Evolutionary conservation across 2,329 filamentous ascomycete species (phyloP).

Genomic region (Clonostachys sp.): DNA sequence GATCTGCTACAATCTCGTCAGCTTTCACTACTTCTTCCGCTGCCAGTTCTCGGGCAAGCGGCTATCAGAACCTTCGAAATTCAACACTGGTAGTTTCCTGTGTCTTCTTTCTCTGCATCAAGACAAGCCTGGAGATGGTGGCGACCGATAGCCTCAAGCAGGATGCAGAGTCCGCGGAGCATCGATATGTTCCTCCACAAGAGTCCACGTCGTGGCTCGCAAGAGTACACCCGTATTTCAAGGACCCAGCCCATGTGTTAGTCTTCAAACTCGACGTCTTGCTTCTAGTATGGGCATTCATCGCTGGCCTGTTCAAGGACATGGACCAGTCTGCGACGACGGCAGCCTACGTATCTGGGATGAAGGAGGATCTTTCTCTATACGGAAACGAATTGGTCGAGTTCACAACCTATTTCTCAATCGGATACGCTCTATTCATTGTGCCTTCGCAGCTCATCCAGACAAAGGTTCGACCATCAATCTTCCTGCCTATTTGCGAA

Average conservation of each 20-base stretch:
- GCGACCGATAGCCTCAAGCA: too few relatives aligned
- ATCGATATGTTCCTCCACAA: too few relatives aligned
- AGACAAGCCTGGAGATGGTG: too few relatives aligned
- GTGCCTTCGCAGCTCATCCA: conserved; percentile 30
- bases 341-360: conserved; percentile 29
- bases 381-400: conserved; percentile 52
- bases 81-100: too few relatives aligned
- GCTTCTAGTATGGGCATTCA: conserved; percentile 26
- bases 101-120: too few relatives aligned
- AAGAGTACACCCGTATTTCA: conserved; percentile 11
- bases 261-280: conserved; percentile 25
- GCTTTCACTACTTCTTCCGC: too few relatives aligned
- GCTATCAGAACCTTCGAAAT: too few relatives aligned
- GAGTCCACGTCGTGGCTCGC: too few relatives aligned
- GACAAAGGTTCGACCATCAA: conserved; percentile 29
- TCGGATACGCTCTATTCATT: conserved; percentile 52
- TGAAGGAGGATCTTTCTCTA: conserved; percentile 27
- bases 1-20: too few relatives aligned
- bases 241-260: conserved; percentile 21
- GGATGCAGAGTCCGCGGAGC: too few relatives aligned
- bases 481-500: conserved; percentile 32
- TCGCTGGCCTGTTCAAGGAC: conserved; percentile 27
- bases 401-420: conserved; percentile 47
- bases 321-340: conserved; percentile 30
- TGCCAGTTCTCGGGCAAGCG: too few relatives aligned